Percentiles rank a stretch among this genome's conserved stretches.
These are phyloP conservation scores for Chlamydomonas schloesseri DNA, from an alignment of 139 green algal species.

Conservation along the genomic window DNA sequence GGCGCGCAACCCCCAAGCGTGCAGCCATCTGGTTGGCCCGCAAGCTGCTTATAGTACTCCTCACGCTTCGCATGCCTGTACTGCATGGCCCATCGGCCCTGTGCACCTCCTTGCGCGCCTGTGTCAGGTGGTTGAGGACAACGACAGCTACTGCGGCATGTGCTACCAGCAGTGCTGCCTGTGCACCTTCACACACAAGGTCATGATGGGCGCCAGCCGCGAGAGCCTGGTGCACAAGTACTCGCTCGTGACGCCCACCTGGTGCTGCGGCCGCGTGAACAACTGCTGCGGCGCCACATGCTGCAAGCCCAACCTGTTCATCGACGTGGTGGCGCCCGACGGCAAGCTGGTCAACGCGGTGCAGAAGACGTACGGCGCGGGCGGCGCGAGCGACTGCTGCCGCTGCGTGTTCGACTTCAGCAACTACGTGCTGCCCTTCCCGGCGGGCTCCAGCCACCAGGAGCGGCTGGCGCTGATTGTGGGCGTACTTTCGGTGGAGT, in stretches of 20 bases:
- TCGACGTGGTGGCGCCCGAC: slow-evolving; percentile 51
- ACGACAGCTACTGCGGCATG: neutral
- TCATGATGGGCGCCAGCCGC: slow-evolving; percentile 7
- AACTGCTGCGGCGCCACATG: slow-evolving; percentile 67
- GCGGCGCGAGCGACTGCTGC: slow-evolving; percentile 4
- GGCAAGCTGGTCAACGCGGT: slow-evolving; percentile 11
- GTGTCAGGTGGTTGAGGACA: slow-evolving; percentile 12
- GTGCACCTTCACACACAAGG: slow-evolving; percentile 2
- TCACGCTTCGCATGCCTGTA: too few relatives aligned
- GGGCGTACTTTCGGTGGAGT: neutral
- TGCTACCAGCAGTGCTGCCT: slow-evolving; percentile 17
- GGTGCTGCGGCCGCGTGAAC: slow-evolving; percentile 58
- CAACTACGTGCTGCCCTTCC: slow-evolving; percentile 28
- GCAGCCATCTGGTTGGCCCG: too few relatives aligned
- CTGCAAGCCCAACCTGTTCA: slow-evolving; percentile 52
- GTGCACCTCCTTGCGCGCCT: neutral
- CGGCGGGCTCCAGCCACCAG: neutral
- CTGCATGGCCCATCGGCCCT: too few relatives aligned
- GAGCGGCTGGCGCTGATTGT: slow-evolving; percentile 23
- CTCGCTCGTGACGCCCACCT: slow-evolving; percentile 31
- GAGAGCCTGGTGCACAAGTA: slow-evolving; percentile 47
- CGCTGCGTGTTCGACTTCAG: slow-evolving; percentile 19
- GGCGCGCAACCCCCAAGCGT: too few relatives aligned
- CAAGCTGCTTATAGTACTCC: too few relatives aligned
- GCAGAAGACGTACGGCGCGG: slow-evolving; percentile 43